phyloP scores from a whole-genome alignment of 2,329 filamentous ascomycete genomes.

The Biscogniauxia mediterranea region DNA sequence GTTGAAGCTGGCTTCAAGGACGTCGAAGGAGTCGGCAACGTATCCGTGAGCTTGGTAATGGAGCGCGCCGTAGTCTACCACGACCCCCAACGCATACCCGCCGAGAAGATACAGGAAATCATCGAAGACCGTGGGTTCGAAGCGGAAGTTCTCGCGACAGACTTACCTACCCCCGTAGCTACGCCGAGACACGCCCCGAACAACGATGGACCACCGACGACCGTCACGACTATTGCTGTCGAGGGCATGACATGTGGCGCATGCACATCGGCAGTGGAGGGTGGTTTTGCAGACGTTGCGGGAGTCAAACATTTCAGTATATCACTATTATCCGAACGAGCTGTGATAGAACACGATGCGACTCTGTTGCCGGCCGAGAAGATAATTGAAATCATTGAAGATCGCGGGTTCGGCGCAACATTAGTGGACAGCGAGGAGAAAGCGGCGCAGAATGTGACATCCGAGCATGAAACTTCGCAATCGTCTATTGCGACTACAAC shows the following conservation, averaged over 20 bases:
- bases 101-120: conserved; percentile 76
- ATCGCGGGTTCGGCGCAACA: conserved; percentile 77
- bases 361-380: conserved; percentile 48
- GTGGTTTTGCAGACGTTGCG: conserved; percentile 70
- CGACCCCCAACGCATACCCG: conserved; percentile 69
- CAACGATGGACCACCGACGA: conserved; percentile 40
- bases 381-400: conserved; percentile 61
- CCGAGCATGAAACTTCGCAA: conserved; percentile 29
- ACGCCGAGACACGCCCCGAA: conserved; percentile 36
- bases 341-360: conserved; percentile 79
- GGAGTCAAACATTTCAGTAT: conserved; percentile 78
- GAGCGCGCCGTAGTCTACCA: conserved; percentile 94
- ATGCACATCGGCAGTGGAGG: conserved; percentile 82
- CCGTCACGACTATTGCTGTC: conserved; percentile 74
- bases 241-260: conserved; percentile 91
- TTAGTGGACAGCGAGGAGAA: conserved; percentile 67
- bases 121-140: conserved; percentile 94
- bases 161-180: conserved; percentile 59
- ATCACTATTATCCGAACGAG: conserved; percentile 78
- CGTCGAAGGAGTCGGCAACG: conserved; percentile 76
- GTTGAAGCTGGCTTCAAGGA: conserved; percentile 88
- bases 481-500: conserved; percentile 68
- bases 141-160: conserved; percentile 80
- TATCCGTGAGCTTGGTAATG: conserved; percentile 92
- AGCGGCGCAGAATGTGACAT: conserved; percentile 34